Conservation (phyloP, 1,139 yeast genomes). For the Groenewaldozyma auringiensis region DNA sequence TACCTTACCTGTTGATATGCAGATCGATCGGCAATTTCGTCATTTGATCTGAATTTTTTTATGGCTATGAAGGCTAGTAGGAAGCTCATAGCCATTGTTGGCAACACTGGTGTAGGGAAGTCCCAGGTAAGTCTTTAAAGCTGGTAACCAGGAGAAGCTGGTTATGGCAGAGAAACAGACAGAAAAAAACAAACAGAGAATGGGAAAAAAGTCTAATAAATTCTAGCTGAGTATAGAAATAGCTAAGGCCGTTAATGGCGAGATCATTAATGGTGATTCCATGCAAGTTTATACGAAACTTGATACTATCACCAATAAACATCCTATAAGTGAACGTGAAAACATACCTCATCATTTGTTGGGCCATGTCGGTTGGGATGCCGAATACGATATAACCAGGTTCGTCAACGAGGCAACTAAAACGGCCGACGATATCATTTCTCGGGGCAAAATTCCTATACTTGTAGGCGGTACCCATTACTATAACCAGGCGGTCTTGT, state of each 20-base stretch:
- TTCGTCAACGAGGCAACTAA: conserved; percentile 62
- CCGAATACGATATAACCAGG: conserved; percentile 76
- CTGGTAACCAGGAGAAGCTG: conserved; percentile 5
- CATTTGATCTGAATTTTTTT: no score
- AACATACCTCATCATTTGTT: conserved; percentile 80
- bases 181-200: no score
- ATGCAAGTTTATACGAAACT: conserved; percentile 83
- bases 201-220: no score
- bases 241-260: conserved; percentile 74
- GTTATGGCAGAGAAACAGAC: no score
- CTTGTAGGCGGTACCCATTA: conserved; percentile 96
- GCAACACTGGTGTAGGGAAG: conserved; percentile 98
- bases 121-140: conserved; percentile 48
- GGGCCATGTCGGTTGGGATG: conserved; percentile 73
- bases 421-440: conserved; percentile 56
- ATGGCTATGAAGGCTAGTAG: no score
- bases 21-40: no score
- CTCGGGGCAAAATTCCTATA: conserved; percentile 69
- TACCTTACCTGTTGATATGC: no score
- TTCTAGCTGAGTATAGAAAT: conserved; percentile 70
- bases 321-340: conserved; percentile 67
- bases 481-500: conserved; percentile 70
- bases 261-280: conserved; percentile 90
- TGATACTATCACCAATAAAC: conserved; percentile 83
- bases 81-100: conserved; percentile 61